Evolutionary conservation across 2,329 filamentous ascomycete species (phyloP).

Genomic region (Aphanocladium album): DNA sequence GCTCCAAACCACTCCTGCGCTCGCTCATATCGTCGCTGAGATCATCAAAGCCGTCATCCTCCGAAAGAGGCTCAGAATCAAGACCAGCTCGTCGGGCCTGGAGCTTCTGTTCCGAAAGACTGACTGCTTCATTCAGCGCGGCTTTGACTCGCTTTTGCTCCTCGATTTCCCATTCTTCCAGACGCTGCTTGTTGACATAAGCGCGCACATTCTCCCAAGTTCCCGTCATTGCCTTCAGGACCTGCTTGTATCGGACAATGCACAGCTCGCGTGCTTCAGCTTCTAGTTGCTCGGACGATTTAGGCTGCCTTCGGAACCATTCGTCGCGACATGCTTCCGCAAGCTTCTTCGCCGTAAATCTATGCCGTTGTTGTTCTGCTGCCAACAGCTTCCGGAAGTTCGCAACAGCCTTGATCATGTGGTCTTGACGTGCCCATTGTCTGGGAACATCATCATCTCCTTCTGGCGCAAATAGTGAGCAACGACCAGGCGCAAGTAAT

Average conservation of each 20-base stretch:
- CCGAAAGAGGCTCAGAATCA: conserved; percentile 47
- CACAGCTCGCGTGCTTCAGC: conserved; percentile 67
- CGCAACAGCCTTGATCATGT: conserved; percentile 71
- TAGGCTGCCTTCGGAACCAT: conserved; percentile 69
- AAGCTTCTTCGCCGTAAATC: conserved; percentile 68
- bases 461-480: conserved; percentile 69
- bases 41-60: conserved; percentile 43
- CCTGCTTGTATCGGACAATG: conserved; percentile 63
- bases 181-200: conserved; percentile 55
- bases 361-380: conserved; percentile 73
- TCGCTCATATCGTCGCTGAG: conserved; percentile 42
- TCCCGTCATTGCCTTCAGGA: conserved; percentile 53
- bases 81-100: conserved; percentile 53
- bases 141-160: conserved; percentile 61
- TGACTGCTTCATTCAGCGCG: conserved; percentile 69
- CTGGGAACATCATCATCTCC: conserved; percentile 65
- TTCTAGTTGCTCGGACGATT: conserved; percentile 74
- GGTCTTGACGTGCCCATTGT: conserved; percentile 84
- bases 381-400: conserved; percentile 78
- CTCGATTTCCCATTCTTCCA: conserved; percentile 60
- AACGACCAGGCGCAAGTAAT: conserved; percentile 63
- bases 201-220: conserved; percentile 61
- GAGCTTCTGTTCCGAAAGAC: conserved; percentile 63
- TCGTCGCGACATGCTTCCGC: conserved; percentile 74
- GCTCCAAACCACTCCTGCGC: conserved; percentile 24